These are phyloP conservation scores for Trichoderma guizhouense DNA, from an alignment of 2,329 filamentous ascomycete genomes.

Conservation along the genomic window DNA sequence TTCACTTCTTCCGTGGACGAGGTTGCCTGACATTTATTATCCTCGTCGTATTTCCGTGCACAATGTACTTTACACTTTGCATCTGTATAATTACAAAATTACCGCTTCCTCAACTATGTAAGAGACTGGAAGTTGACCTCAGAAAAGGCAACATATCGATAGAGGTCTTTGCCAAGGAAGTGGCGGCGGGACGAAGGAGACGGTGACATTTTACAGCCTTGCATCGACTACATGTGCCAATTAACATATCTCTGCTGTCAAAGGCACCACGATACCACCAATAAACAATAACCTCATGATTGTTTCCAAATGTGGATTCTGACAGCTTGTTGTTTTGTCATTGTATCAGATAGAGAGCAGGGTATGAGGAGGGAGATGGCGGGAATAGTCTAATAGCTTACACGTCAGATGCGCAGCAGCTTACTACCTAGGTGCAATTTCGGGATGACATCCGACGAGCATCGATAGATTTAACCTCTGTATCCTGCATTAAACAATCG, in stretches of 20 bases:
- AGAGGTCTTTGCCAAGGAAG: background rate
- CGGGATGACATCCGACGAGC: background rate
- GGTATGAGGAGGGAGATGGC: background rate
- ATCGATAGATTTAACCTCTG: background rate
- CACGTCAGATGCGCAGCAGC: background rate
- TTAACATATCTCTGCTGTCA: background rate
- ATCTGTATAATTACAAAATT: background rate
- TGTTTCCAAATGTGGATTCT: background rate
- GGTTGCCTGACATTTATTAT: background rate
- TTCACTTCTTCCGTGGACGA: background rate
- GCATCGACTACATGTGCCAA: background rate
- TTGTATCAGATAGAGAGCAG: slow-evolving; percentile 2
- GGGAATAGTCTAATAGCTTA: background rate
- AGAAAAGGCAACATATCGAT: background rate
- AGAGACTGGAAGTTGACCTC: background rate
- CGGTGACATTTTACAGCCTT: background rate
- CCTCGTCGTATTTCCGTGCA: background rate
- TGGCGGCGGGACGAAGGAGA: background rate
- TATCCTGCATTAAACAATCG: background rate
- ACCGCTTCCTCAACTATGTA: background rate
- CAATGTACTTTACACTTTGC: background rate
- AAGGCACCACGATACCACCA: background rate
- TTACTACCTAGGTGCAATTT: slow-evolving; percentile 5
- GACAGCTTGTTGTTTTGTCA: background rate
- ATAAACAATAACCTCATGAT: background rate